Evolutionary conservation across 176 grass and related monocot genomes (phyloP).

Genomic region (Ananas comosus): DNA sequence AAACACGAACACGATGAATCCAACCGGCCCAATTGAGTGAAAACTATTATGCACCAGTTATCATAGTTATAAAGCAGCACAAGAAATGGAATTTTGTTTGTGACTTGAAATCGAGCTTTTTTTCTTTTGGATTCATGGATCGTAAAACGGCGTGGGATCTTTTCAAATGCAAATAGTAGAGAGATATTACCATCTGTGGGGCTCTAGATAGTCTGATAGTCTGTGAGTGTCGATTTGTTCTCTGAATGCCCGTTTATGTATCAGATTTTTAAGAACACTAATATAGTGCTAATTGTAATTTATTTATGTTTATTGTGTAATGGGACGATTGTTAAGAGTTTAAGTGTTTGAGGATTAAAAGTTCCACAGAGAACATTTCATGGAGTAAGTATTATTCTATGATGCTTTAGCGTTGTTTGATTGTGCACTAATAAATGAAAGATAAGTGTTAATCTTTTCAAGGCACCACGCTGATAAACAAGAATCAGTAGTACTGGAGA

Average conservation of each 20-base stretch:
- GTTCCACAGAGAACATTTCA: too few relatives aligned
- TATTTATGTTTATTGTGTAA: neutral
- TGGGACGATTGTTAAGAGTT: too few relatives aligned
- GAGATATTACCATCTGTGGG: neutral
- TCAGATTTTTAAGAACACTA: neutral
- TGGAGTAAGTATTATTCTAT: too few relatives aligned
- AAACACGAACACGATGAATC: slow-evolving; percentile 52
- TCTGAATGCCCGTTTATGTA: neutral
- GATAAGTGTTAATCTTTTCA: too few relatives aligned
- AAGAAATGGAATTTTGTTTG: neutral
- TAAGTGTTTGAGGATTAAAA: too few relatives aligned
- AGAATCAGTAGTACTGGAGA: too few relatives aligned
- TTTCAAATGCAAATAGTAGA: neutral
- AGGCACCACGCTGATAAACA: too few relatives aligned
- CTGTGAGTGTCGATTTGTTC: neutral
- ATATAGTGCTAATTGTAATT: neutral
- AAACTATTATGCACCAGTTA: neutral
- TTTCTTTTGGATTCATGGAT: neutral
- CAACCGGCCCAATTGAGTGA: neutral
- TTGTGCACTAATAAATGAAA: too few relatives aligned
- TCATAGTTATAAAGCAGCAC: neutral
- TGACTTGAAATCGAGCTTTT: neutral
- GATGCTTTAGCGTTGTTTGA: too few relatives aligned
- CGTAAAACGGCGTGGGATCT: neutral
- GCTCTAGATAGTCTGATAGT: neutral